Percentiles rank a stretch among this genome's conserved stretches.
phyloP scores from a whole-genome alignment of 495 filamentous ascomycete species.

The Neurospora tetraspora region DNA sequence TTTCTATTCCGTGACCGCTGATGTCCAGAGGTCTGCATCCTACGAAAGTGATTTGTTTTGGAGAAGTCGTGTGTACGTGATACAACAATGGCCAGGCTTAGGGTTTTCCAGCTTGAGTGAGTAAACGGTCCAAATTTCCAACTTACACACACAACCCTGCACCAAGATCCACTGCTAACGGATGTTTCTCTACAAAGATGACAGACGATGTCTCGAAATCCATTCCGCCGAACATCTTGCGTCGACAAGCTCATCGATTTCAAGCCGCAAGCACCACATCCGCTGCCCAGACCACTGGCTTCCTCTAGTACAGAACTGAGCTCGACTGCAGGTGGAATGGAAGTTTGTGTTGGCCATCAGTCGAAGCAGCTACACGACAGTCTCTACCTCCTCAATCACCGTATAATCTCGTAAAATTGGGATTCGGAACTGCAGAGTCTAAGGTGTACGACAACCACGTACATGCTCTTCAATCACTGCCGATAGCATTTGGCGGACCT shows the following conservation, averaged over 20 bases:
- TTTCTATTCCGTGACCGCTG: background rate
- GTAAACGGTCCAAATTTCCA: background rate
- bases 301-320: background rate
- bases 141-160: background rate
- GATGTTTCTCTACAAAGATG: background rate
- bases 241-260: background rate
- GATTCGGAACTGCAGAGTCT: background rate
- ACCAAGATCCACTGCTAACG: background rate
- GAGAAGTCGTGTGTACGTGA: background rate
- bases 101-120: background rate
- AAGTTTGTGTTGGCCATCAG: background rate
- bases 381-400: background rate
- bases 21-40: background rate
- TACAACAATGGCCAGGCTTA: background rate
- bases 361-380: background rate
- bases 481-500: background rate
- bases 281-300: background rate
- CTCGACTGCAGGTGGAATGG: background rate
- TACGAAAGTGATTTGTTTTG: background rate
- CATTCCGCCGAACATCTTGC: background rate
- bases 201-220: background rate
- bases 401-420: background rate
- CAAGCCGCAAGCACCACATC: background rate
- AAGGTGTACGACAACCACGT: background rate
- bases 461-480: background rate